Evolutionary conservation across 768 basidiomycete genomes (phyloP).

Genomic region (Mrakia frigida): DNA sequence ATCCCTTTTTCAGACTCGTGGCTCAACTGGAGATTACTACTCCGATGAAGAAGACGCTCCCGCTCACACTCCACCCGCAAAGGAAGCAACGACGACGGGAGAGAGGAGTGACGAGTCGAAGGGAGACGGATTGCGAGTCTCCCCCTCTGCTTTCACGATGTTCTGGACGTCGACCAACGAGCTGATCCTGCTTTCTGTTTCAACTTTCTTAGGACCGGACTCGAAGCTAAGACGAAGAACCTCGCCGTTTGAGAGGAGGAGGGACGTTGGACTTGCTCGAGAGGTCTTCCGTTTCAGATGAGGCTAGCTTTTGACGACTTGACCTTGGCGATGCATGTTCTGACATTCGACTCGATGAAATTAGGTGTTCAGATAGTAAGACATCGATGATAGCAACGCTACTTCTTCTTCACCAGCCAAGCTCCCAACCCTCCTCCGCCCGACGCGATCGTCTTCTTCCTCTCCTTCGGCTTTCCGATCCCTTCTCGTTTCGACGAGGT

Average conservation of each 20-base stretch:
- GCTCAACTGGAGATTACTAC: background rate
- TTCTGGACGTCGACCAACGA: too few relatives aligned
- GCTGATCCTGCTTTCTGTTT: too few relatives aligned
- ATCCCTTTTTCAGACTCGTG: background rate
- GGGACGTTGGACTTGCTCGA: too few relatives aligned
- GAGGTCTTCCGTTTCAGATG: too few relatives aligned
- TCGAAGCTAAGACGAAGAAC: too few relatives aligned
- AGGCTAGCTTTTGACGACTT: too few relatives aligned
- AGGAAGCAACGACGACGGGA: background rate
- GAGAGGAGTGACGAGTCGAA: background rate
- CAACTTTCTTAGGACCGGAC: too few relatives aligned
- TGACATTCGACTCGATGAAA: too few relatives aligned
- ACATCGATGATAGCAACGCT: too few relatives aligned
- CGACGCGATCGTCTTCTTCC: background rate
- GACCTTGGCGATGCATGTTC: too few relatives aligned
- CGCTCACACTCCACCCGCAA: background rate
- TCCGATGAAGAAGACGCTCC: slow-evolving; percentile 13
- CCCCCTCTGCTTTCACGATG: background rate
- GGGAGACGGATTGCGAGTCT: background rate
- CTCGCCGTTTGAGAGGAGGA: too few relatives aligned
- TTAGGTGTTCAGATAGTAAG: too few relatives aligned
- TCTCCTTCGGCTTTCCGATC: background rate
- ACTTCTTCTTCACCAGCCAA: slow-evolving; percentile 6
- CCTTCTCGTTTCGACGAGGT: background rate
- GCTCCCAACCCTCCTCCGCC: background rate